Evolutionary conservation across 495 filamentous ascomycete species (phyloP), one percentile per base, ranked within the genome.

Genomic region (Xylaria longipes): DNA sequence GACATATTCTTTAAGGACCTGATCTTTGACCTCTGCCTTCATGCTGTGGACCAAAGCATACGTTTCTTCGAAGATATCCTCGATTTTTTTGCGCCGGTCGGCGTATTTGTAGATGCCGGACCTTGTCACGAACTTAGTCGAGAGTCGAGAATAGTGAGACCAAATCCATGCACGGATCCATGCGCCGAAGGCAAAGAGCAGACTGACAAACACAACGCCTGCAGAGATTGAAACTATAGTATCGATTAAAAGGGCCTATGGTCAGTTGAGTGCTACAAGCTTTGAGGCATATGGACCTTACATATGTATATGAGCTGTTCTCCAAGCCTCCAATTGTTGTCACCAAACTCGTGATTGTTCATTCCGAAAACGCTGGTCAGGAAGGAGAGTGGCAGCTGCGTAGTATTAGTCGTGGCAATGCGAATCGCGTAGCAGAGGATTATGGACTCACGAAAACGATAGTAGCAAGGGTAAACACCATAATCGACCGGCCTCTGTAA

Each of bases 391-490:
- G 50, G 50, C 25, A 54, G 22, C 50, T 54, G 2, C 22, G 3
- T 1, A 2, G 50, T 29, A 4, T 54, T 9, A 54, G 12, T 12
- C 45, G 2, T 4, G 17, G 6, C 5, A 0, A 20, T 3, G 17
- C 45, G 17, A n/a, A 46, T 14, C 45, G 7, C 35, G 35, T n/a
- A n/a, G 5, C 2, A 46, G 45, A 46, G 2, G 20, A 8, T 3
- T 6, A n/a, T 54, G 22, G 17, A 72, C 81, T 75, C 65, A 85
- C 80, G 65, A 85, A 85, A 5, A 91, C 83, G 50, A 91, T 89
- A 2, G 88, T 90, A 71, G 91, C 85, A 20, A 91, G 82, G 0
- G 89, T 91, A 67, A 91, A 91, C 0, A 90, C 83, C 88, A 91
- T 89, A 43, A 91, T 84, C 6, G 88, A 83, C 33, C 84, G 80